These are phyloP conservation scores for Silene conica DNA, from an alignment of 148 eudicot species.

Conservation along the genomic window DNA sequence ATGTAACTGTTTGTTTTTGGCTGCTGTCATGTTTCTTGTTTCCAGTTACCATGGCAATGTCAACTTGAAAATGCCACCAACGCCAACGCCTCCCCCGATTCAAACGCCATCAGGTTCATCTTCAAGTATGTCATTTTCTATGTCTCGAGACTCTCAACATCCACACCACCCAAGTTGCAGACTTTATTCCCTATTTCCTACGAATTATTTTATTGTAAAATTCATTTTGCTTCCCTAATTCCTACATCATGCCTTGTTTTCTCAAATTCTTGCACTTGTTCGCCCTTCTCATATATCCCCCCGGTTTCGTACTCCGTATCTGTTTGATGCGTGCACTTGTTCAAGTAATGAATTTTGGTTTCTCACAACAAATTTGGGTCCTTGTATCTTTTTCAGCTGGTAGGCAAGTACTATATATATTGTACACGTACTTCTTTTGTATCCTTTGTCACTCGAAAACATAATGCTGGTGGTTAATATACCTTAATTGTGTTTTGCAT, in stretches of 20 bases:
- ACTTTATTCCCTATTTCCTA: background rate
- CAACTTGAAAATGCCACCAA: constrained; percentile 32
- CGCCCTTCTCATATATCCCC: too few relatives aligned
- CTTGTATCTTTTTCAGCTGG: background rate
- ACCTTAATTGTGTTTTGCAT: background rate
- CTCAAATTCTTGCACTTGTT: background rate
- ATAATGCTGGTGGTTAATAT: background rate
- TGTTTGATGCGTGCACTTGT: background rate
- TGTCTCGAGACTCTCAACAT: background rate
- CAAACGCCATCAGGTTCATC: constrained; percentile 35
- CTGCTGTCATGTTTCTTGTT: constrained; percentile 13
- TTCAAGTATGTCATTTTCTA: constrained; percentile 38
- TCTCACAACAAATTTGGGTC: background rate
- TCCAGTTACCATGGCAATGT: constrained; percentile 62
- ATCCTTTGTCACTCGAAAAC: background rate
- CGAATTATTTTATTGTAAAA: background rate
- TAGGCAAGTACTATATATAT: too few relatives aligned
- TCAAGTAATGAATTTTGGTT: constrained; percentile 10
- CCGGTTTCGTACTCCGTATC: background rate
- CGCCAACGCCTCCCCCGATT: constrained; percentile 33
- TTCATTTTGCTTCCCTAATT: constrained; percentile 4
- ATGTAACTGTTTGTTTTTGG: constrained; percentile 11
- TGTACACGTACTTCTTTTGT: background rate
- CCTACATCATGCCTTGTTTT: background rate
- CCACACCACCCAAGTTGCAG: background rate